Evolutionary conservation across 306 rosid genomes (phyloP).

Genomic region (Hylodesmum podocarpum): DNA sequence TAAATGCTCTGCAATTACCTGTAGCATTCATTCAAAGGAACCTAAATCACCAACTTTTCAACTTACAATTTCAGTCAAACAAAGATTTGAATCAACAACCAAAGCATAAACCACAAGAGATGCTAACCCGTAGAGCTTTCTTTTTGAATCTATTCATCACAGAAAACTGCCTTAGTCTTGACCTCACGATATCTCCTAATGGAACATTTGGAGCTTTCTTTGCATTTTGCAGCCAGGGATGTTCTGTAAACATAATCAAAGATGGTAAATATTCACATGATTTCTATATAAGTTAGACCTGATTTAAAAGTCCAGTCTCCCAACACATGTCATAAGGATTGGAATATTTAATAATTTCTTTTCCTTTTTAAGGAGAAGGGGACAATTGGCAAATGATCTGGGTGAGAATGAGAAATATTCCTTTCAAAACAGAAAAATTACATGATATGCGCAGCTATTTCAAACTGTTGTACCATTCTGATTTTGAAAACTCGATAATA

Average conservation of each 20-base stretch:
- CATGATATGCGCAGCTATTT: neutral
- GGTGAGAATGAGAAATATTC: slow-evolving; percentile 4
- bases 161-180: slow-evolving; percentile 92
- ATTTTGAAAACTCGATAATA: neutral
- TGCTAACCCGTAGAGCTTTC: slow-evolving; percentile 87
- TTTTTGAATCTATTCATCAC: slow-evolving; percentile 95
- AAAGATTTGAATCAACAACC: slow-evolving; percentile 29
- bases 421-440: neutral
- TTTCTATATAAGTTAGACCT: slow-evolving; percentile 16
- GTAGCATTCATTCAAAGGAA: slow-evolving; percentile 35
- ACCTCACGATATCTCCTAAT: slow-evolving; percentile 85
- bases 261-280: slow-evolving; percentile 20
- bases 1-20: slow-evolving; percentile 94
- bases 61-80: neutral
- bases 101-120: slow-evolving; percentile 22
- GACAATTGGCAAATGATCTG: neutral
- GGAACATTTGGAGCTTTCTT: slow-evolving; percentile 94
- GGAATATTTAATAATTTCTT: neutral
- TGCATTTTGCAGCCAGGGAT: slow-evolving; percentile 90
- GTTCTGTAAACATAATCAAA: slow-evolving; percentile 53
- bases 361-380: neutral
- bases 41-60: slow-evolving; percentile 13
- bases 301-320: slow-evolving; percentile 19
- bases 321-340: neutral
- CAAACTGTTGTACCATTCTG: neutral